phyloP scores from a whole-genome alignment of 228 moss, liverwort and hornwort species.

The Sphagnum magellanicum region DNA sequence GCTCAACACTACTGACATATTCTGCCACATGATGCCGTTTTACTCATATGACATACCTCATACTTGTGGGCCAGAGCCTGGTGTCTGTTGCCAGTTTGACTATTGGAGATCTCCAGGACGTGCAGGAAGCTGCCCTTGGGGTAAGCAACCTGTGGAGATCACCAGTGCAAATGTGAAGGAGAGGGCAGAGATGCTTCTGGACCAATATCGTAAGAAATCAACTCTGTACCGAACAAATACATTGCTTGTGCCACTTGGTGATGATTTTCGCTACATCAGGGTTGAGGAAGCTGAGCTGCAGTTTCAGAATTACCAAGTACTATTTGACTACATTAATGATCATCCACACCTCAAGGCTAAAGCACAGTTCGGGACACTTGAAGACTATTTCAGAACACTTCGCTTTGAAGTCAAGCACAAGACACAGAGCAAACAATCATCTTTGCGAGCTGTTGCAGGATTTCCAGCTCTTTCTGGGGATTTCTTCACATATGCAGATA shows the following conservation, averaged over 20 bases:
- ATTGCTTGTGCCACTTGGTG: constrained; percentile 86
- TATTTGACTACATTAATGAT: constrained; percentile 90
- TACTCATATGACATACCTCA: constrained; percentile 96
- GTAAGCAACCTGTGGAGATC: constrained; percentile 55
- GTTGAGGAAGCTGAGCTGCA: constrained; percentile 84
- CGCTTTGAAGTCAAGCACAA: constrained; percentile 48
- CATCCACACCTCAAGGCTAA: constrained; percentile 59
- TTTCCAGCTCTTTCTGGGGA: constrained; percentile 89
- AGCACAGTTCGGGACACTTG: constrained; percentile 78
- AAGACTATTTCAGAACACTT: constrained; percentile 86
- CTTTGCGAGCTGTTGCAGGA: constrained; percentile 51
- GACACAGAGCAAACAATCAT: not conserved
- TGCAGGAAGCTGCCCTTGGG: constrained; percentile 86
- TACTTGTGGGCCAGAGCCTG: constrained; percentile 97
- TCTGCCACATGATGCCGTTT: constrained; percentile 99
- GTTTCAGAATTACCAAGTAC: constrained; percentile 74
- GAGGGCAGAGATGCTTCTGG: constrained; percentile 77
- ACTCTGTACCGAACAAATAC: constrained; percentile 77
- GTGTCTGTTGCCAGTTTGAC: constrained; percentile 96
- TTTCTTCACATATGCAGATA: constrained; percentile 96
- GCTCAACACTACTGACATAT: constrained; percentile 79
- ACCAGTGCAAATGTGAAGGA: constrained; percentile 70
- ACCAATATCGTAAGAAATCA: constrained; percentile 95
- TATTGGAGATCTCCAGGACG: constrained; percentile 74
- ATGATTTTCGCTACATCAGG: constrained; percentile 89